These are phyloP conservation scores for Ananas comosus DNA, from an alignment of 176 grass and related monocot genomes.

Conservation along the genomic window DNA sequence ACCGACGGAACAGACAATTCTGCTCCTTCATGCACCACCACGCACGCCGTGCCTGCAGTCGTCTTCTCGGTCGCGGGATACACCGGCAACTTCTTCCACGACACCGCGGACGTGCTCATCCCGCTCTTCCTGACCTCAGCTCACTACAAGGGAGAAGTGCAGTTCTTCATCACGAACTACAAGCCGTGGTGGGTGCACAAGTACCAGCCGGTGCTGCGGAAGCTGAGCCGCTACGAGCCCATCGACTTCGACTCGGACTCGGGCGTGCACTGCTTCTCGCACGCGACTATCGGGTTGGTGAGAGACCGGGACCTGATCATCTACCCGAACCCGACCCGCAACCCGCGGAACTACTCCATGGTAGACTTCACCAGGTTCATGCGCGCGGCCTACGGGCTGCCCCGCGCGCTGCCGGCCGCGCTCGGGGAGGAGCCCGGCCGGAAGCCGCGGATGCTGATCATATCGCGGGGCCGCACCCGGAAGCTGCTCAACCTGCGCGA, in stretches of 20 bases:
- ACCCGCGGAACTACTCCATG: conserved; percentile 39
- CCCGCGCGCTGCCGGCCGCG: conserved; percentile 16
- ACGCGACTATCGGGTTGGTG: conserved; percentile 34
- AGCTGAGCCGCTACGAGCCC: conserved; percentile 29
- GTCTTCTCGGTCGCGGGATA: conserved; percentile 59
- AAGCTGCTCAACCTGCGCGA: conserved; percentile 34
- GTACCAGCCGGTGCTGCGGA: conserved; percentile 36
- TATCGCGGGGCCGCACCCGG: conserved; percentile 47
- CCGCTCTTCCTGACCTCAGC: conserved; percentile 50
- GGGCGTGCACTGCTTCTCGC: conserved; percentile 41
- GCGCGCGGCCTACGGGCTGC: conserved; percentile 34
- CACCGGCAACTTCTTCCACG: conserved; percentile 65
- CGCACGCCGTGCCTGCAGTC: conserved; percentile 38
- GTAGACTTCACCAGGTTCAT: conserved; percentile 56
- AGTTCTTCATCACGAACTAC: conserved; percentile 43
- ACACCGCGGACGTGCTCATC: conserved; percentile 51
- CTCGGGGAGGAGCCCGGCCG: conserved; percentile 31
- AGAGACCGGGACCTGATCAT: conserved; percentile 56
- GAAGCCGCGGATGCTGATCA: conserved; percentile 51
- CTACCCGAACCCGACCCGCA: conserved; percentile 31
- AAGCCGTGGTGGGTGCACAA: conserved; percentile 55
- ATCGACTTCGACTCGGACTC: conserved; percentile 46
- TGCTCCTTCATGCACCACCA: conserved; percentile 29
- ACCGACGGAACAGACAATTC: conserved; percentile 12
- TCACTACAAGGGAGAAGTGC: conserved; percentile 38